These are phyloP conservation scores for Penicillium silybi DNA, from an alignment of 495 filamentous ascomycete species.

Conservation along the genomic window DNA sequence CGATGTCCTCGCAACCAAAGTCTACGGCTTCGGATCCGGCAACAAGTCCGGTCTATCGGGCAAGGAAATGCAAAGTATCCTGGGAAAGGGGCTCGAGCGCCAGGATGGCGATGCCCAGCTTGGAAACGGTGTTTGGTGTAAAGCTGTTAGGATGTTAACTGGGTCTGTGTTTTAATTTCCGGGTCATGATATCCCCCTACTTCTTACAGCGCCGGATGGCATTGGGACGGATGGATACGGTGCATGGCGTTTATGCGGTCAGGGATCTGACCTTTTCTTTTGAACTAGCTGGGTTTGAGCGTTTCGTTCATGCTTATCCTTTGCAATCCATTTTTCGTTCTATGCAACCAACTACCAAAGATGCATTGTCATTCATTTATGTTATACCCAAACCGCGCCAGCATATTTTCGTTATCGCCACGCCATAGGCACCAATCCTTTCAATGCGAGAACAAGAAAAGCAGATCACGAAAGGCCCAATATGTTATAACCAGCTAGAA, in stretches of 20 bases:
- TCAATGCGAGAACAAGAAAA: not conserved
- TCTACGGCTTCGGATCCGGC: slow-evolving; percentile 40
- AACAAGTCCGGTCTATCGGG: slow-evolving; percentile 32
- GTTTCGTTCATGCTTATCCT: not conserved
- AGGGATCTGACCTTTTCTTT: not conserved
- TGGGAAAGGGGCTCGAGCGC: slow-evolving; percentile 28
- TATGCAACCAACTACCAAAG: slow-evolving; percentile 1
- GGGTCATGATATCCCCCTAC: slow-evolving; percentile 5
- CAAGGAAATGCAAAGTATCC: slow-evolving; percentile 36
- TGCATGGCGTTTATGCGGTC: slow-evolving; percentile 7
- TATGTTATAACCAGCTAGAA: slow-evolving; percentile 7
- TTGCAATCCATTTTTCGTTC: not conserved
- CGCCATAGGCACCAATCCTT: not conserved
- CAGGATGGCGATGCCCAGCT: slow-evolving; percentile 19
- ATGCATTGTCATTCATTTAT: slow-evolving; percentile 1
- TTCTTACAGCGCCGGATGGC: slow-evolving; percentile 1
- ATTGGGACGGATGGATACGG: not conserved
- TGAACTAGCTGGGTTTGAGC: slow-evolving; percentile 3
- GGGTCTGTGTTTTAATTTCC: slow-evolving; percentile 27
- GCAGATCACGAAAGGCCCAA: not conserved
- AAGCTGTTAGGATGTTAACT: slow-evolving; percentile 35
- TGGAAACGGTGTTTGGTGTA: slow-evolving; percentile 41
- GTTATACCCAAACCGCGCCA: not conserved
- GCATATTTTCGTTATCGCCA: not conserved
- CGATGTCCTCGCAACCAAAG: slow-evolving; percentile 40